Conservation (phyloP, 768 basidiomycete species). For the Suillus subalutaceus region DNA sequence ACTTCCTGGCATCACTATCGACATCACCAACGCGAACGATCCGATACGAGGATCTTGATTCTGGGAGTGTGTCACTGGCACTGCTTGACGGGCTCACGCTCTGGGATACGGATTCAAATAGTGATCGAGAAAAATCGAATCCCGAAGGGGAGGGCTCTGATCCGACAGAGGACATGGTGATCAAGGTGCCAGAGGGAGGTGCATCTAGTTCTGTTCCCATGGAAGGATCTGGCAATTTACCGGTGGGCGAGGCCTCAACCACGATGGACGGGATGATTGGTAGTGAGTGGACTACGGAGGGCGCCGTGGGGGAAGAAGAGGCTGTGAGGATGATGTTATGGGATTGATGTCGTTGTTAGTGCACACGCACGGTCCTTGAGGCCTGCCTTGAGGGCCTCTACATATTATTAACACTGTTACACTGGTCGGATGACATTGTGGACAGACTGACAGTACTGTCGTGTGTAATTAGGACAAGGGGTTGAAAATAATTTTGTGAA, state of each 20-base stretch:
- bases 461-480: background rate
- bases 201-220: background rate
- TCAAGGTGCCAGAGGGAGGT: background rate
- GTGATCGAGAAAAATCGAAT: background rate
- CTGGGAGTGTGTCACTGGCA: slow-evolving; percentile 49
- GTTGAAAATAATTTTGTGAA: background rate
- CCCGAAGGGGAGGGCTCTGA: slow-evolving; percentile 6
- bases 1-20: slow-evolving; percentile 49
- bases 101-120: slow-evolving; percentile 36
- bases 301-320: slow-evolving; percentile 22
- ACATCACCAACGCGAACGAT: slow-evolving; percentile 43
- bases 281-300: background rate
- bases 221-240: slow-evolving; percentile 1
- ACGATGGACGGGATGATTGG: slow-evolving; percentile 8
- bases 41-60: slow-evolving; percentile 50
- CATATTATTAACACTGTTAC: background rate
- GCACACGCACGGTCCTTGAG: slow-evolving; percentile 1
- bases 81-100: slow-evolving; percentile 53
- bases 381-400: background rate
- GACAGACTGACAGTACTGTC: background rate
- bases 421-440: background rate
- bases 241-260: background rate
- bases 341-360: slow-evolving; percentile 3
- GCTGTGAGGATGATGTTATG: slow-evolving; percentile 25
- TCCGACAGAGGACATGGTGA: background rate